A percentile compares a stretch with the other conserved stretches of the same genome.
phyloP scores from a whole-genome alignment of 805 yeast species.

The Kuraishia ogatae region DNA sequence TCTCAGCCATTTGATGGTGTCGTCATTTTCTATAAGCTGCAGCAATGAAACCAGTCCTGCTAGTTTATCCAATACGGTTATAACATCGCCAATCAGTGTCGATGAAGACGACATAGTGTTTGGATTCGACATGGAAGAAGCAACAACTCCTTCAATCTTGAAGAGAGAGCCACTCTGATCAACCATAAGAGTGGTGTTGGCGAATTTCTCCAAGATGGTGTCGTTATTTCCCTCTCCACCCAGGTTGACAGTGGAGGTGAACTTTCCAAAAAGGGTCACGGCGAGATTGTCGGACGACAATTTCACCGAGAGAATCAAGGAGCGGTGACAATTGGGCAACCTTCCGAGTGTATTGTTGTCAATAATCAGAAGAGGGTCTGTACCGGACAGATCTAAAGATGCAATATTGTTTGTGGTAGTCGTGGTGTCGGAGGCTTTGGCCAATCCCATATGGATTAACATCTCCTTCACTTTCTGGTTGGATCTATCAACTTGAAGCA shows the following conservation, averaged over 20 bases:
- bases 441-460: constrained; percentile 21
- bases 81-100: constrained; percentile 8
- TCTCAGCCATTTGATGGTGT: constrained; percentile 15
- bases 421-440: constrained; percentile 7
- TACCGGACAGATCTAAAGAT: constrained; percentile 13
- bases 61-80: constrained; percentile 18
- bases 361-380: constrained; percentile 22
- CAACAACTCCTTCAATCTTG: constrained; percentile 13
- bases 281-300: constrained; percentile 14
- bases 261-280: constrained; percentile 25
- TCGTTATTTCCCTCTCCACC: constrained; percentile 8
- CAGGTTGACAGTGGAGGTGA: constrained; percentile 16
- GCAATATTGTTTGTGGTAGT: constrained; percentile 3
- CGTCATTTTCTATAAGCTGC: constrained; percentile 19
- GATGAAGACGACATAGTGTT: neutral
- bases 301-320: constrained; percentile 22
- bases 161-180: constrained; percentile 14
- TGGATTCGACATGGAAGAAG: constrained; percentile 2
- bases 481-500: constrained; percentile 18
- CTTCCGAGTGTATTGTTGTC: constrained; percentile 26
- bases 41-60: constrained; percentile 19
- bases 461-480: constrained; percentile 13
- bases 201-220: neutral
- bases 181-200: constrained; percentile 4
- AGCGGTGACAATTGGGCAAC: constrained; percentile 25